Percentiles rank a stretch among this genome's conserved stretches.
Conservation (phyloP, 306 rosid species). For the Prunus campanulata region DNA sequence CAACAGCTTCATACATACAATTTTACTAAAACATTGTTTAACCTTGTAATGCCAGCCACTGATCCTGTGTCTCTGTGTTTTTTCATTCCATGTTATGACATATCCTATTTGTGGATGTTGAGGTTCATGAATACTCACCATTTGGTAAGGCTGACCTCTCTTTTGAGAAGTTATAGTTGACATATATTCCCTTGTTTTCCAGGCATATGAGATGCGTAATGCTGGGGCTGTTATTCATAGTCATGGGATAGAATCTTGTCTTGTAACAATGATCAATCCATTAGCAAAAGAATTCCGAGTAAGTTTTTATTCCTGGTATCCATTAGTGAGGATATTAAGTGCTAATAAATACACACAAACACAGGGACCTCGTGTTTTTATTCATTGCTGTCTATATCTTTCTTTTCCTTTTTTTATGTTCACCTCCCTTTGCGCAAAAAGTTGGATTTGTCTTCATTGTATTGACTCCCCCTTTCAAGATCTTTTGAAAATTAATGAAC, state of each 20-base stretch:
- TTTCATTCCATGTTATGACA: not conserved
- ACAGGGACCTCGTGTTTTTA: not conserved
- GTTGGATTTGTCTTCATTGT: not conserved
- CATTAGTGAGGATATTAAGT: not conserved
- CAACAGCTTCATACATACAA: not conserved
- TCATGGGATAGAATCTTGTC: constrained; percentile 92
- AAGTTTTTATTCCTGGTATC: constrained; percentile 34
- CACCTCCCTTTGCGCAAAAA: not conserved
- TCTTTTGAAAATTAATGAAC: too few relatives aligned
- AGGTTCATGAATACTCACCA: not conserved
- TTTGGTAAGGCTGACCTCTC: constrained; percentile 7
- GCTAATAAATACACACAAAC: not conserved
- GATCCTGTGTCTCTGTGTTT: not conserved
- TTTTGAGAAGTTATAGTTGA: constrained; percentile 15
- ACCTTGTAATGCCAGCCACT: not conserved
- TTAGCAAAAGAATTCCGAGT: constrained; percentile 87
- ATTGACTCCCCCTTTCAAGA: not conserved
- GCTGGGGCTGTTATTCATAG: constrained; percentile 92
- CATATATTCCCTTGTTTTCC: constrained; percentile 21
- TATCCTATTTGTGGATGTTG: not conserved
- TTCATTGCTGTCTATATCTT: not conserved
- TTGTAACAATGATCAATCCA: constrained; percentile 84
- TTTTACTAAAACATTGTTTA: not conserved
- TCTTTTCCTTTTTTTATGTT: not conserved
- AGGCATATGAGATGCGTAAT: constrained; percentile 82